Evolutionary conservation across 108 stramenopile species (phyloP), one percentile per base, ranked within the genome.

Genomic region (Schizochytrium sp.): DNA sequence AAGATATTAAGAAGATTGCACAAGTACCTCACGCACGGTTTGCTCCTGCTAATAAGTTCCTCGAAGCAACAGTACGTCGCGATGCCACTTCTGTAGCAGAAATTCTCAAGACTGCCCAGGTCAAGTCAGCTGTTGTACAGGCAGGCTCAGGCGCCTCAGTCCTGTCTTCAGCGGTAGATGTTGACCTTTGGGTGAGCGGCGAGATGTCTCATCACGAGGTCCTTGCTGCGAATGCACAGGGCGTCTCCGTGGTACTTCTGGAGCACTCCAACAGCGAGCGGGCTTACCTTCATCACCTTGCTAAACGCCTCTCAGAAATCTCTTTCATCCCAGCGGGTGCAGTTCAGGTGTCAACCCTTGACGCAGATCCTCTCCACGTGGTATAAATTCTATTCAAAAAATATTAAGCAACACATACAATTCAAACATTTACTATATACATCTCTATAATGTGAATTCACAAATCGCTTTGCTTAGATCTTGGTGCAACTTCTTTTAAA

Each of bases 261-360:
- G 61, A 89, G 49, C 88, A 89, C 69, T 73, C 88, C 69, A 89
- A 89, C 88, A 89, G 41, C 53, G 88, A 89, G 72, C 50, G 88
- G 4, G 88, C 72, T n/a, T 89, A 53, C 56, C 28, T 89, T 56
- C 64, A 2, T 45, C 41, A 5, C 44, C 55, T 89, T 4, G 72
- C 69, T 4, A 2, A 28, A 4, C 88, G 72, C 42, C 38, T 89
- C 13, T 17, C 87, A 55, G 17, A 42, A 28, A n/a, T 17, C 42
- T 88, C 45, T 45, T 38, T 56, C 3, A 41, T 59, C 0, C 55
- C 55, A 3, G 87, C 3, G 3, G 57, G 46, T 44, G 57, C 57
- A 12, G 28, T 57, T 13, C 41, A 19, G 17, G 87, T 87, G n/a
- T 57, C 87, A 4, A 4, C 42, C 0, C 17, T 87, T n/a, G 87